Conservation (phyloP, 1,139 yeast species). For the Protomyces inouyei region DNA sequence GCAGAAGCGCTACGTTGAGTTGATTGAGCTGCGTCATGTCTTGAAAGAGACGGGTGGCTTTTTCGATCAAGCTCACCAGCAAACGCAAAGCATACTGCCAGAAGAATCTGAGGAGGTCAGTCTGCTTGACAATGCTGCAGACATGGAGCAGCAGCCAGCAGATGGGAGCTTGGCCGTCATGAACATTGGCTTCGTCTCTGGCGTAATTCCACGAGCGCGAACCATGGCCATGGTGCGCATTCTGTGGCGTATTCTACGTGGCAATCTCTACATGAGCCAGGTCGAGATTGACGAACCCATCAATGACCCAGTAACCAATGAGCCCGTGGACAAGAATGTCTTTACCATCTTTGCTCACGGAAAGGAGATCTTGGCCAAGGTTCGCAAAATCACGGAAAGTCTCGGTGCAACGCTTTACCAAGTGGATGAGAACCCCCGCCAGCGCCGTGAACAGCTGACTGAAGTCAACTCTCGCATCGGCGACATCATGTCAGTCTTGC, state of each 20-base stretch:
- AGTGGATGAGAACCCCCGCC: conserved; percentile 55
- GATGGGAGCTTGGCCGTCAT: conserved; percentile 34
- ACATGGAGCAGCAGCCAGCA: conserved; percentile 31
- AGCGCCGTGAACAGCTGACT: conserved; percentile 55
- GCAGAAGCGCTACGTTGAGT: conserved; percentile 51
- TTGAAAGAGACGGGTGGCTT: conserved; percentile 65
- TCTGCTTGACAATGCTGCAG: conserved; percentile 35
- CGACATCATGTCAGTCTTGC: conserved; percentile 66
- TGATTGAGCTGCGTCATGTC: conserved; percentile 63
- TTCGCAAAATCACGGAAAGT: conserved; percentile 72
- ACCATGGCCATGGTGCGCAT: conserved; percentile 73
- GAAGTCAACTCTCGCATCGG: conserved; percentile 56
- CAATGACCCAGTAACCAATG: conserved; percentile 49
- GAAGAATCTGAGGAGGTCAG: conserved; percentile 41
- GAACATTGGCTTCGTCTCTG: conserved; percentile 63
- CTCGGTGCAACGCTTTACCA: conserved; percentile 74
- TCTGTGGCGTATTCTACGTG: conserved; percentile 87
- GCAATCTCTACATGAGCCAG: conserved; percentile 73
- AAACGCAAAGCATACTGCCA: conserved; percentile 22
- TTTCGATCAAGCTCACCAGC: conserved; percentile 44
- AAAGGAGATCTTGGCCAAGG: conserved; percentile 58
- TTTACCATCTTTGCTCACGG: conserved; percentile 90
- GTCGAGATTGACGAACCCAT: conserved; percentile 61
- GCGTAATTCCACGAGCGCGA: conserved; percentile 72
- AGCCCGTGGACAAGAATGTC: conserved; percentile 58